Evolutionary conservation across 2,329 filamentous ascomycete genomes (phyloP).

Genomic region (Rhexocercosporidium sp.): DNA sequence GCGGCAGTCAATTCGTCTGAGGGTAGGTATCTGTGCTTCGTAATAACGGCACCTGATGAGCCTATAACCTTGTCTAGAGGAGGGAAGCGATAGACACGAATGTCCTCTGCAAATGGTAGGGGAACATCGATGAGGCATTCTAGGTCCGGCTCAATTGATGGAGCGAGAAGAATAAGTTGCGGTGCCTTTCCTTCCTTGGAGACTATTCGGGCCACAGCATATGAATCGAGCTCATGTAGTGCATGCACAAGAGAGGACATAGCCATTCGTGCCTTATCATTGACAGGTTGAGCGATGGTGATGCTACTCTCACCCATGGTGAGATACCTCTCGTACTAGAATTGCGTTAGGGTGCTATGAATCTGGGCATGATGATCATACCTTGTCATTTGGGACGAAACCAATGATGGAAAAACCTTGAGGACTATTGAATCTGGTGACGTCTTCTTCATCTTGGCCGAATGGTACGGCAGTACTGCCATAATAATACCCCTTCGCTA

Average conservation of each 20-base stretch:
- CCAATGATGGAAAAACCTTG: slow-evolving; percentile 83
- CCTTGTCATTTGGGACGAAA: slow-evolving; percentile 77
- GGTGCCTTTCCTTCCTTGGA: slow-evolving; percentile 83
- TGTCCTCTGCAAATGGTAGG: slow-evolving; percentile 90
- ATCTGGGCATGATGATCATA: slow-evolving; percentile 46
- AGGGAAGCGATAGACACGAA: slow-evolving; percentile 89
- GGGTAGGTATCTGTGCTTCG: slow-evolving; percentile 83
- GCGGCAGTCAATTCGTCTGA: slow-evolving; percentile 73
- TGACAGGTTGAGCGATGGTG: slow-evolving; percentile 76
- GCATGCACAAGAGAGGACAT: slow-evolving; percentile 90
- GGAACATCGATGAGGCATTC: slow-evolving; percentile 91
- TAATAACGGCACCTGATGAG: slow-evolving; percentile 79
- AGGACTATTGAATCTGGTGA: slow-evolving; percentile 83
- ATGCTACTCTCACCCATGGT: slow-evolving; percentile 82
- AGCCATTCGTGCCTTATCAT: slow-evolving; percentile 82
- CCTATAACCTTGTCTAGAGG: slow-evolving; percentile 87
- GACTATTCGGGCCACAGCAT: slow-evolving; percentile 85
- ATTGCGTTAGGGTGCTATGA: slow-evolving; percentile 21
- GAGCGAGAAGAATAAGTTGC: slow-evolving; percentile 76
- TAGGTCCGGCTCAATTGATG: slow-evolving; percentile 76
- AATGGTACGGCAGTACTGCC: slow-evolving; percentile 92
- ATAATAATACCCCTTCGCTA: slow-evolving; percentile 95
- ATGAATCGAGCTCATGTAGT: slow-evolving; percentile 82
- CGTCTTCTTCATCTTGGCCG: slow-evolving; percentile 81
- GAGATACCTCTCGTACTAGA: slow-evolving; percentile 80